phyloP scores from a whole-genome alignment of 441 rosid genomes.

The Flueggea neowawraea region DNA sequence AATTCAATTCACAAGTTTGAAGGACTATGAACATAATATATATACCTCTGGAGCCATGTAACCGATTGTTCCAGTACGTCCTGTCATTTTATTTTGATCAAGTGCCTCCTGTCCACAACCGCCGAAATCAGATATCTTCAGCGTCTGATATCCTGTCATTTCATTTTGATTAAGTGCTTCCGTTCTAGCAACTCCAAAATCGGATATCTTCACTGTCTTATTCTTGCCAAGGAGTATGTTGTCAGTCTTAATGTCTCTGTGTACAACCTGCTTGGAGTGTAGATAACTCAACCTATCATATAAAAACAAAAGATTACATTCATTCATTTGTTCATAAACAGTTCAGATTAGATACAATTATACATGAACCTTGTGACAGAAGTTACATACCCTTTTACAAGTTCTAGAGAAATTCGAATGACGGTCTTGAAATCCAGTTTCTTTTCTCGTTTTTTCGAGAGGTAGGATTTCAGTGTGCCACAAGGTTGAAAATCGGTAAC shows the following conservation, averaged over 20 bases:
- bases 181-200: slow-evolving; percentile 16
- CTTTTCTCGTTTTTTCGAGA: slow-evolving; percentile 7
- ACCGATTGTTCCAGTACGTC: slow-evolving; percentile 13
- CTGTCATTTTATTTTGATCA: slow-evolving; percentile 1
- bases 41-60: slow-evolving; percentile 28
- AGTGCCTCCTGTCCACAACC: slow-evolving; percentile 1
- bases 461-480: slow-evolving; percentile 16
- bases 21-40: too few species aligned
- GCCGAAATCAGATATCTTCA: slow-evolving; percentile 19
- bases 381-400: background rate
- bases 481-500: slow-evolving; percentile 17
- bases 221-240: slow-evolving; percentile 16
- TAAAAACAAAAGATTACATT: too few species aligned
- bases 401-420: slow-evolving; percentile 10
- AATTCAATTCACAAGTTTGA: too few species aligned
- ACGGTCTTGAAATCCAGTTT: slow-evolving; percentile 10
- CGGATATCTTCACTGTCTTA: slow-evolving; percentile 11
- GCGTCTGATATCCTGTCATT: background rate
- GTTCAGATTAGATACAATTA: too few species aligned
- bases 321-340: too few species aligned
- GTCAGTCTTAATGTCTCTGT: slow-evolving; percentile 19
- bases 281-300: slow-evolving; percentile 21
- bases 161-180: slow-evolving; percentile 5
- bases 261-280: slow-evolving; percentile 15
- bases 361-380: too few species aligned